Percentiles rank a stretch among this genome's conserved stretches.
phyloP scores from a whole-genome alignment of 1,284 basidiomycete genomes.

The Tremellales sp. region DNA sequence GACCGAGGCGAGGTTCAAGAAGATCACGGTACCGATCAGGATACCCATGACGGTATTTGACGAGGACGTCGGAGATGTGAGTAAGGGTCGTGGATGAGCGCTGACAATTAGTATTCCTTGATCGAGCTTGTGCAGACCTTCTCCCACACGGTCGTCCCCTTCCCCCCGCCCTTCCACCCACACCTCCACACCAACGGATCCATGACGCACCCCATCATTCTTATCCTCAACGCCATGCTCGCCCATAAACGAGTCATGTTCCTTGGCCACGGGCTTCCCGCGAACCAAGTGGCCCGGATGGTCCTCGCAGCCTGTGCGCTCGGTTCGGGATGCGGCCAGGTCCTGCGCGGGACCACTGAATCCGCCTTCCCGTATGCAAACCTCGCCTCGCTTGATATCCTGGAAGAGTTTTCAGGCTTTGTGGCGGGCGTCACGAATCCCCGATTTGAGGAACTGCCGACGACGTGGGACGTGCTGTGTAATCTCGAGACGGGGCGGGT shows the following conservation, averaged over 20 bases:
- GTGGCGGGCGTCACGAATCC: slow-evolving; percentile 97
- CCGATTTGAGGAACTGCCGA: slow-evolving; percentile 78
- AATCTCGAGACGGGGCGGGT: slow-evolving; percentile 83
- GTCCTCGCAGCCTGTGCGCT: slow-evolving; percentile 91
- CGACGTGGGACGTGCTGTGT: slow-evolving; percentile 84
- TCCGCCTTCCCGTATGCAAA: slow-evolving; percentile 92
- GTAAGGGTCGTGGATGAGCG: slow-evolving; percentile 38
- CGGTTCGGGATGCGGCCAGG: slow-evolving; percentile 79
- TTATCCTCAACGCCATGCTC: slow-evolving; percentile 90
- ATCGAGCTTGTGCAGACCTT: slow-evolving; percentile 87
- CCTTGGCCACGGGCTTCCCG: slow-evolving; percentile 79
- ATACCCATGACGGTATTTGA: slow-evolving; percentile 80
- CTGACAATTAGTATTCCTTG: slow-evolving; percentile 70
- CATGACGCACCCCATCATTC: slow-evolving; percentile 86
- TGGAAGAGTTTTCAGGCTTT: slow-evolving; percentile 81
- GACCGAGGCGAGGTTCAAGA: slow-evolving; percentile 72
- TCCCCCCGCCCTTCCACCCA: slow-evolving; percentile 76
- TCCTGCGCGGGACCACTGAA: slow-evolving; percentile 78
- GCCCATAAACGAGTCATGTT: slow-evolving; percentile 93
- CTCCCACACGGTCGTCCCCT: slow-evolving; percentile 59
- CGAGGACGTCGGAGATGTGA: slow-evolving; percentile 92
- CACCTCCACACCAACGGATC: slow-evolving; percentile 88
- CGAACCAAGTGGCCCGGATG: slow-evolving; percentile 79
- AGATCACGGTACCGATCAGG: slow-evolving; percentile 74
- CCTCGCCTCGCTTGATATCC: slow-evolving; percentile 78